phyloP scores from a whole-genome alignment of 2,329 filamentous ascomycete species.

The Trichoderma harzianum region DNA sequence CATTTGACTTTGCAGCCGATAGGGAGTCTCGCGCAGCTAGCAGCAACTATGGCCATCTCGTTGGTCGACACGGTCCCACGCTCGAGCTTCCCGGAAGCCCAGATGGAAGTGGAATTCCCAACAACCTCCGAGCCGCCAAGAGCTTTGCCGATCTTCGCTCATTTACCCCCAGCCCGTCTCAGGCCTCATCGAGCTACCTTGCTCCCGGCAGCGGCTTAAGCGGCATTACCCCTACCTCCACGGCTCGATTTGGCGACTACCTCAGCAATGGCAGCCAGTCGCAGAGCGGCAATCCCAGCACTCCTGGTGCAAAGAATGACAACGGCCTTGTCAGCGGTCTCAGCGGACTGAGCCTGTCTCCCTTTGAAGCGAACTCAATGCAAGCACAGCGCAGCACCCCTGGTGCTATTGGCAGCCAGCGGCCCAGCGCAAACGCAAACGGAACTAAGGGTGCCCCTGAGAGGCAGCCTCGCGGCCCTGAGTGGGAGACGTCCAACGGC shows the following conservation, averaged over 20 bases:
- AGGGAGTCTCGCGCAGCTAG: slow-evolving; percentile 63
- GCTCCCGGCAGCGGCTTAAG: slow-evolving; percentile 46
- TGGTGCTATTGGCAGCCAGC: slow-evolving; percentile 64
- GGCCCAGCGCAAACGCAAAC: slow-evolving; percentile 49
- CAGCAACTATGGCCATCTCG: slow-evolving; percentile 65
- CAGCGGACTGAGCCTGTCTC: slow-evolving; percentile 49
- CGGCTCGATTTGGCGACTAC: slow-evolving; percentile 47
- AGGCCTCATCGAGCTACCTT: slow-evolving; percentile 73
- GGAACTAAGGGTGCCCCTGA: slow-evolving; percentile 51
- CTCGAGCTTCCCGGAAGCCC: slow-evolving; percentile 83
- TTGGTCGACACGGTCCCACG: slow-evolving; percentile 80
- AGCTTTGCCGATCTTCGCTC: slow-evolving; percentile 94
- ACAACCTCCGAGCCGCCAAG: slow-evolving; percentile 88
- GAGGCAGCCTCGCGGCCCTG: slow-evolving; percentile 61
- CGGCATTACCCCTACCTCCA: slow-evolving; percentile 44
- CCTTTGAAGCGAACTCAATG: slow-evolving; percentile 45
- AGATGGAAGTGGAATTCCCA: slow-evolving; percentile 58
- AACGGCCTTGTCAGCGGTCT: slow-evolving; percentile 45
- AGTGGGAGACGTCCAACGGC: slow-evolving; percentile 55
- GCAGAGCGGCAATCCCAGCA: slow-evolving; percentile 33
- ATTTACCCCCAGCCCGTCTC: slow-evolving; percentile 91
- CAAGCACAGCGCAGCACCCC: slow-evolving; percentile 46
- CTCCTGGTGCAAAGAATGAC: slow-evolving; percentile 39
- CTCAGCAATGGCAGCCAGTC: slow-evolving; percentile 36
- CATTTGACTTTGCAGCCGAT: slow-evolving; percentile 88